These are phyloP conservation scores for Aethionema arabicum DNA, from an alignment of 345 rosid genomes.

Conservation along the genomic window DNA sequence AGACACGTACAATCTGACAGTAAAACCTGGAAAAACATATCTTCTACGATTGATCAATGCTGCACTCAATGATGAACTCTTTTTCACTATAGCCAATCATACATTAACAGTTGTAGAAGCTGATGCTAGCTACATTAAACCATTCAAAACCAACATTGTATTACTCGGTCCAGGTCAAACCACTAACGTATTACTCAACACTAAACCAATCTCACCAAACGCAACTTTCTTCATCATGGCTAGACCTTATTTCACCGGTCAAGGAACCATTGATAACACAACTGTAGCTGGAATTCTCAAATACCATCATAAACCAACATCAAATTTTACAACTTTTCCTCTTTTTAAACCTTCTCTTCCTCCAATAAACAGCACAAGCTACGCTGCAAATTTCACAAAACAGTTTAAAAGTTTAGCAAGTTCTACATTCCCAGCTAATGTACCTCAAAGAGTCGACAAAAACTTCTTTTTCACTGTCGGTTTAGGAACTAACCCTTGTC, in stretches of 20 bases:
- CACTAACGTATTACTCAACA: conserved; percentile 61
- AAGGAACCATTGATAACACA: conserved; percentile 64
- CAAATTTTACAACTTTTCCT: conserved; percentile 22
- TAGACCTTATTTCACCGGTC: conserved; percentile 66
- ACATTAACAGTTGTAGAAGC: conserved; percentile 65
- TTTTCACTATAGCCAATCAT: conserved; percentile 77
- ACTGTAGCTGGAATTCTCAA: conserved; percentile 67
- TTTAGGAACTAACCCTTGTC: conserved; percentile 61
- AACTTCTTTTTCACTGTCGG: conserved; percentile 59
- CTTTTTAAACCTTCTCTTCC: conserved; percentile 54
- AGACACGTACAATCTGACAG: conserved; percentile 67
- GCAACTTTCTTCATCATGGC: conserved; percentile 65
- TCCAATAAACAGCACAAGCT: conserved; percentile 51
- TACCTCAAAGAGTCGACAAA: conserved; percentile 51
- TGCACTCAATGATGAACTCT: conserved; percentile 74
- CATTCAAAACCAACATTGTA: conserved; percentile 51
- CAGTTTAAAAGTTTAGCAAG: conserved; percentile 57
- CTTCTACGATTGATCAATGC: conserved; percentile 70
- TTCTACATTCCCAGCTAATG: conserved; percentile 52
- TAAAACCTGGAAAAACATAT: conserved; percentile 68
- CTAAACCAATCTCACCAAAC: conserved; percentile 51
- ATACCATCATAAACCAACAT: conserved; percentile 35
- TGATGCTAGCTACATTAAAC: conserved; percentile 74
- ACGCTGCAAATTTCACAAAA: conserved; percentile 46
- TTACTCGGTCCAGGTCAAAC: conserved; percentile 70